Evolutionary conservation across 139 green algal genomes (phyloP).

Genomic region (Chlorella sp.): DNA sequence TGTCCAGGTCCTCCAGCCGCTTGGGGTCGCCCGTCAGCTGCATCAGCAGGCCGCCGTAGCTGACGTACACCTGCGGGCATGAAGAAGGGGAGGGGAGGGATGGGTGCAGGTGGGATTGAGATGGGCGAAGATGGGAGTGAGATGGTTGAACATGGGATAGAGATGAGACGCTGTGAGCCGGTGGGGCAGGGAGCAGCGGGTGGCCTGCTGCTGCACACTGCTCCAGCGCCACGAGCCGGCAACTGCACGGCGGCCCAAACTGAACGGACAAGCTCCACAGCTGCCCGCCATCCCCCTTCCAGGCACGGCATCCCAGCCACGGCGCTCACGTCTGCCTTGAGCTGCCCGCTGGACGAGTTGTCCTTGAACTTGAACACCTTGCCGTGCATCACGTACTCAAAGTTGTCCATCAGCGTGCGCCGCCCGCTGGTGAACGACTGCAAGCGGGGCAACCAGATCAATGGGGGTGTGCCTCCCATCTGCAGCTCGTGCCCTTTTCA

Average conservation of each 20-base stretch:
- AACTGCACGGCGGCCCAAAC: too few relatives aligned
- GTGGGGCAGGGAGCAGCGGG: too few relatives aligned
- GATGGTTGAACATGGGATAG: too few relatives aligned
- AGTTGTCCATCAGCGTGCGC: conserved; percentile 85
- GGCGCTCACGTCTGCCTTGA: conserved; percentile 44
- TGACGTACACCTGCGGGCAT: conserved; percentile 72
- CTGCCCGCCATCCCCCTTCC: too few relatives aligned
- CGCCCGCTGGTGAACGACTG: conserved; percentile 58
- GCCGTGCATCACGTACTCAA: conserved; percentile 98
- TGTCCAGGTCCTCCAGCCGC: conserved; percentile 84
- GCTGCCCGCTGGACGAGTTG: conserved; percentile 43
- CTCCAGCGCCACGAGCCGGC: too few relatives aligned
- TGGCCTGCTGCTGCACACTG: too few relatives aligned
- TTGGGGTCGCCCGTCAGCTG: conserved; percentile 84
- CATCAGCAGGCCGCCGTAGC: conserved; percentile 95
- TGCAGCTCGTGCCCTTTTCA: too few relatives aligned
- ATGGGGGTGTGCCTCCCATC: too few relatives aligned
- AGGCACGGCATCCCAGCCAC: too few relatives aligned
- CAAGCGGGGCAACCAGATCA: conserved; percentile 23
- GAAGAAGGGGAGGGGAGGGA: not conserved
- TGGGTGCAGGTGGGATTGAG: not conserved
- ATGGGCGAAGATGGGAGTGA: too few relatives aligned
- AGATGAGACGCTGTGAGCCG: too few relatives aligned
- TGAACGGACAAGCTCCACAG: too few relatives aligned
- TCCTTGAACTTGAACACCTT: conserved; percentile 93